Conservation (phyloP, 2,329 filamentous ascomycete species). For the Lecanicillium sp. region DNA sequence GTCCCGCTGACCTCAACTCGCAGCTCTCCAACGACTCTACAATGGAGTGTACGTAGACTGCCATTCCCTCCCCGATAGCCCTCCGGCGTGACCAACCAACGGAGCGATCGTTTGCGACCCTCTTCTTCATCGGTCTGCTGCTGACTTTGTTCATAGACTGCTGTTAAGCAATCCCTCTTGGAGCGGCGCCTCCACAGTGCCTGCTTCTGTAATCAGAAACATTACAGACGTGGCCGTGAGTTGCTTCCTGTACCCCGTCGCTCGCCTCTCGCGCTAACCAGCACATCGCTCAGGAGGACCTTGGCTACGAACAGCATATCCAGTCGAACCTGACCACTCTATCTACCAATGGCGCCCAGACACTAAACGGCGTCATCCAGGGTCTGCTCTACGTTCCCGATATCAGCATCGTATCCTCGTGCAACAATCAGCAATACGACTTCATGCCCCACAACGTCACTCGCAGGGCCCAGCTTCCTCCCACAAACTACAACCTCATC, state of each 20-base stretch:
- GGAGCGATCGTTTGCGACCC: not conserved
- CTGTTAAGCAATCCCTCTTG: constrained; percentile 56
- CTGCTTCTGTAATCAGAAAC: constrained; percentile 50
- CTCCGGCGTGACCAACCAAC: too few relatives aligned
- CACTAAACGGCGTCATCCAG: constrained; percentile 55
- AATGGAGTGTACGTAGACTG: constrained; percentile 42
- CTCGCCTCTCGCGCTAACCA: constrained; percentile 15
- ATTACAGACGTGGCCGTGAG: constrained; percentile 51
- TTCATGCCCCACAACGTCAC: constrained; percentile 73
- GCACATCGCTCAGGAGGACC: constrained; percentile 29
- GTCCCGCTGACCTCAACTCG: constrained; percentile 25
- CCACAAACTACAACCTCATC: constrained; percentile 65
- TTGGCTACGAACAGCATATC: constrained; percentile 49
- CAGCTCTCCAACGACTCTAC: constrained; percentile 44
- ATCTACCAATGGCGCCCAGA: constrained; percentile 58
- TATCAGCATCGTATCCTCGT: constrained; percentile 52
- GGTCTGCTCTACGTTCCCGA: constrained; percentile 84
- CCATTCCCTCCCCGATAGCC: constrained; percentile 12
- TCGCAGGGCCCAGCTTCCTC: constrained; percentile 60
- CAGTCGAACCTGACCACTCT: constrained; percentile 66
- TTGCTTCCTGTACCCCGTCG: constrained; percentile 14
- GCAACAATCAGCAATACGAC: constrained; percentile 54
- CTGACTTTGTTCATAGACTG: constrained; percentile 34
- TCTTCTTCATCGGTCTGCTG: constrained; percentile 19
- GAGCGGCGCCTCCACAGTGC: constrained; percentile 42